Percentiles rank a stretch among this genome's conserved stretches.
Conservation (phyloP, 352 stramenopile genomes). For the Globisporangium camurandrum region DNA sequence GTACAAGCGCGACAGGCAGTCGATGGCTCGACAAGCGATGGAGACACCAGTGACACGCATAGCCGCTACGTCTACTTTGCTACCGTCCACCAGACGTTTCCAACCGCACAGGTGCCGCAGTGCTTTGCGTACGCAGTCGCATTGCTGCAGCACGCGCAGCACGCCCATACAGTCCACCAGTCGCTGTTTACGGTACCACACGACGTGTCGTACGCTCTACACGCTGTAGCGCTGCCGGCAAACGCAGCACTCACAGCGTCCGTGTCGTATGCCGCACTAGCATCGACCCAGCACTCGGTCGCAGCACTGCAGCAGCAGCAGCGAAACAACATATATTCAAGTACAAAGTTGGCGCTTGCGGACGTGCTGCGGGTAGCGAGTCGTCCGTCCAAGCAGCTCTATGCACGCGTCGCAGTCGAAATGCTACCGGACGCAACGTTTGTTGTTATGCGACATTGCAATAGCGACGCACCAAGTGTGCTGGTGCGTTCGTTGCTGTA, state of each 20-base stretch:
- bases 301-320: slow-evolving; percentile 9
- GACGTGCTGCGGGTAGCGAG: slow-evolving; percentile 37
- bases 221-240: slow-evolving; percentile 22
- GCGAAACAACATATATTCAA: not conserved
- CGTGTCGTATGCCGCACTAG: slow-evolving; percentile 42
- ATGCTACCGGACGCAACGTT: slow-evolving; percentile 20
- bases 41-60: too few relatives aligned
- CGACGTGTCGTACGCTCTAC: not conserved
- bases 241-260: slow-evolving; percentile 37
- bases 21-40: not conserved
- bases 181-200: slow-evolving; percentile 9
- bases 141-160: slow-evolving; percentile 23
- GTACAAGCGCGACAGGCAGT: slow-evolving; percentile 23
- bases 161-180: slow-evolving; percentile 7
- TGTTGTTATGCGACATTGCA: slow-evolving; percentile 3
- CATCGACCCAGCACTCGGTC: too few relatives aligned
- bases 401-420: slow-evolving; percentile 31
- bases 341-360: slow-evolving; percentile 15
- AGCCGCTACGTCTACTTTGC: slow-evolving; percentile 24
- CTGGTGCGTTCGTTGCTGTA: too few relatives aligned
- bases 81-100: slow-evolving; percentile 39
- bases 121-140: slow-evolving; percentile 34
- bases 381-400: slow-evolving; percentile 29
- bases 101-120: slow-evolving; percentile 17
- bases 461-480: not conserved